These are phyloP conservation scores for Phytophthora lateralis DNA, from an alignment of 352 stramenopile genomes.

Conservation along the genomic window DNA sequence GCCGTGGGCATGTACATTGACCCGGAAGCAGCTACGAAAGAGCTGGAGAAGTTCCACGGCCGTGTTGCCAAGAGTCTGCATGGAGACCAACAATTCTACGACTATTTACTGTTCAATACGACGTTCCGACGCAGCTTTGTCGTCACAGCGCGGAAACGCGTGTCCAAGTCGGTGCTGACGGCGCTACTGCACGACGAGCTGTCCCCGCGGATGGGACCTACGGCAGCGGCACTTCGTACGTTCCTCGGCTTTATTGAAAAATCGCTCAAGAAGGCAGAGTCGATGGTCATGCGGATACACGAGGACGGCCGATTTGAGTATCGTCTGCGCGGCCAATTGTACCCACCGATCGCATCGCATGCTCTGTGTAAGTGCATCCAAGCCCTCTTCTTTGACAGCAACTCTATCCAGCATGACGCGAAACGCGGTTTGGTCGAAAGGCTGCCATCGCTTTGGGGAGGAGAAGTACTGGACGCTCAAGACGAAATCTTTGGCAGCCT, in stretches of 20 bases:
- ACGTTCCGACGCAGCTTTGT: constrained; percentile 81
- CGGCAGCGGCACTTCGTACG: constrained; percentile 52
- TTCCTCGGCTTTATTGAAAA: constrained; percentile 84
- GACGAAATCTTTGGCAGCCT: constrained; percentile 65
- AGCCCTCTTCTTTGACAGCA: constrained; percentile 79
- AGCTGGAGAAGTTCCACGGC: constrained; percentile 64
- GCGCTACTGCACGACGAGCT: constrained; percentile 75
- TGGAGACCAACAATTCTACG: constrained; percentile 80
- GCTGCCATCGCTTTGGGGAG: constrained; percentile 74
- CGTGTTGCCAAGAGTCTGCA: constrained; percentile 64
- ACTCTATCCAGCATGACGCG: constrained; percentile 81
- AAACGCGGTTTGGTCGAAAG: constrained; percentile 78
- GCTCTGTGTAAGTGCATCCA: constrained; percentile 73
- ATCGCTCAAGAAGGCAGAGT: constrained; percentile 82
- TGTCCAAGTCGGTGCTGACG: constrained; percentile 75
- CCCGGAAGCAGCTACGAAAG: constrained; percentile 52
- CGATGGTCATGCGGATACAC: constrained; percentile 74
- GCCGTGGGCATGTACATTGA: constrained; percentile 84
- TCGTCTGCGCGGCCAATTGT: constrained; percentile 64
- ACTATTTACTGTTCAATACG: constrained; percentile 57
- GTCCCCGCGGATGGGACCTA: constrained; percentile 63
- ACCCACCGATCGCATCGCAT: constrained; percentile 72
- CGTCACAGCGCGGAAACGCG: constrained; percentile 75
- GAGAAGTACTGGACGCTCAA: constrained; percentile 61
- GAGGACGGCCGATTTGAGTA: constrained; percentile 75